These are phyloP conservation scores for Eucalyptus pauciflora DNA, from an alignment of 345 rosid genomes.

Conservation along the genomic window DNA sequence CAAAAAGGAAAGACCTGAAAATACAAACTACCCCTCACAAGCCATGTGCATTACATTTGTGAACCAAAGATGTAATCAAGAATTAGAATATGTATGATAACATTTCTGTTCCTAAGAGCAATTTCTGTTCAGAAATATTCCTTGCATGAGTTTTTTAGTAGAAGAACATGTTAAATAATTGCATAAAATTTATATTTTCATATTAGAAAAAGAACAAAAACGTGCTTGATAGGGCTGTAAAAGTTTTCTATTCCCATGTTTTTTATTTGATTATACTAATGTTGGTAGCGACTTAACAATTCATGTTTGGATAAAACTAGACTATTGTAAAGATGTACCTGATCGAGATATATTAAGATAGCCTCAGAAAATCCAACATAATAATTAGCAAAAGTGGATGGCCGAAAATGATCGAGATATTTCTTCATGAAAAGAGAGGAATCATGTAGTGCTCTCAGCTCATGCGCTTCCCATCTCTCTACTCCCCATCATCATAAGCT, in stretches of 20 bases:
- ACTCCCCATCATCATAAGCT: not conserved
- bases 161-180: fast-evolving
- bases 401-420: not conserved
- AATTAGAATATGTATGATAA: fast-evolving
- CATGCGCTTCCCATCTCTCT: not conserved
- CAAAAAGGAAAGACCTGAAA: fast-evolving
- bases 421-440: not conserved
- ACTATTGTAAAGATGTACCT: no score
- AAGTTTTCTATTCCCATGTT: no score
- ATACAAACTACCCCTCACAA: not conserved
- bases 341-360: fast-evolving
- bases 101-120: fast-evolving
- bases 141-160: fast-evolving
- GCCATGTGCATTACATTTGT: fast-evolving
- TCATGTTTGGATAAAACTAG: fast-evolving
- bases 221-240: fast-evolving
- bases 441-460: fast-evolving
- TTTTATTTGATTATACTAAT: no score
- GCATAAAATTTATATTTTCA: fast-evolving
- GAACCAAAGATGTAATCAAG: fast-evolving
- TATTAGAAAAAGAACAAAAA: fast-evolving
- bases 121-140: fast-evolving
- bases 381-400: fast-evolving
- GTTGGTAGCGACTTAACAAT: fast-evolving
- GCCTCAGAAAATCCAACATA: no score